A percentile compares a stretch with the other conserved stretches of the same genome.
These are phyloP conservation scores for Candolleomyces efflorescens DNA, from an alignment of 768 basidiomycete genomes.

Conservation along the genomic window DNA sequence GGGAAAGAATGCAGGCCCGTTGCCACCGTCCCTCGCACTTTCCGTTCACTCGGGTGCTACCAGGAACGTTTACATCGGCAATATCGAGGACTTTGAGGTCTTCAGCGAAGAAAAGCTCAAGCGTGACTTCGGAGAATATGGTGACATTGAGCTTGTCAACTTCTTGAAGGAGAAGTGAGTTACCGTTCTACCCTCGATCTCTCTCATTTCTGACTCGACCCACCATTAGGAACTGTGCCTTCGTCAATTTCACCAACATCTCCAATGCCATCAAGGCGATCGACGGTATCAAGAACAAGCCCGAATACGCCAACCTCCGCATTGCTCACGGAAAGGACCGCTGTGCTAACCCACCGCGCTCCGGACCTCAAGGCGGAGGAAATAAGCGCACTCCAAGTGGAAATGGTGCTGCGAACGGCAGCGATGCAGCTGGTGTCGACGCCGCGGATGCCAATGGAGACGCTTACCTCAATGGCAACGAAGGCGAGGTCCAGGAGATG, in stretches of 20 bases:
- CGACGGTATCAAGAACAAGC: constrained; percentile 87
- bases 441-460: constrained; percentile 25
- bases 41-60: constrained; percentile 93
- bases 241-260: constrained; percentile 94
- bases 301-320: constrained; percentile 84
- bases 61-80: constrained; percentile 94
- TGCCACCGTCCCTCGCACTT: constrained; percentile 77
- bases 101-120: constrained; percentile 89
- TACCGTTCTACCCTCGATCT: not conserved
- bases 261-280: constrained; percentile 98
- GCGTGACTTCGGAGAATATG: constrained; percentile 92
- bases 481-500: constrained; percentile 36
- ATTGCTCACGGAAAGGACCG: constrained; percentile 96
- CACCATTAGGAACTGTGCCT: constrained; percentile 78
- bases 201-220: constrained; percentile 2
- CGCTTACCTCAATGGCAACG: constrained; percentile 23
- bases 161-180: constrained; percentile 91
- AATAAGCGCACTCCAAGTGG: constrained; percentile 43
- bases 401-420: constrained; percentile 21
- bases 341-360: constrained; percentile 89
- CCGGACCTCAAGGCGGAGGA: constrained; percentile 70
- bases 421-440: constrained; percentile 34
- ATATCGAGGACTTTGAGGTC: constrained; percentile 91
- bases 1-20: constrained; percentile 93
- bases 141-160: constrained; percentile 96